Base-by-base conservation (phyloP, 108 stramenopile genomes). In the Chaetoceros muelleri region DNA sequence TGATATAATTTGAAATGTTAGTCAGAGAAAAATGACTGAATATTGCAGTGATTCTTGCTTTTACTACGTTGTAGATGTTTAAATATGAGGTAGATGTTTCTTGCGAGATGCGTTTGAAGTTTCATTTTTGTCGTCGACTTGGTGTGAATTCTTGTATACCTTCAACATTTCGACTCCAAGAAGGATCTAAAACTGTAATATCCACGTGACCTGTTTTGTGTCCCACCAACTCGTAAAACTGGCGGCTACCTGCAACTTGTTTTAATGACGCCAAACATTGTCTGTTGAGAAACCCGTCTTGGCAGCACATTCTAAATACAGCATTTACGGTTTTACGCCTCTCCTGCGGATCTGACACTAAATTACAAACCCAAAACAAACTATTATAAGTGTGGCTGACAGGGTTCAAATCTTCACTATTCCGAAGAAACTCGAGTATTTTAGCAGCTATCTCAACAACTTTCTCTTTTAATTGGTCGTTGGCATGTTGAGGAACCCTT, bases 1-100 rank as follows among this genome's bases (percentile, higher is more conserved):
- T 21, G 57, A 68, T n/a, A 62, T 79, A 60, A 67, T 79, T 25
- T 79, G 58, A 28, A 23, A 25, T 27, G 30, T 40, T 40, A 13
- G 34, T n/a, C n/a, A n/a, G n/a, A n/a, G n/a, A n/a, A n/a, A n/a
- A n/a, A n/a, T n/a, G n/a, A n/a, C n/a, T n/a, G n/a, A n/a, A n/a
- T n/a, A n/a, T n/a, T n/a, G n/a, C n/a, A n/a, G n/a, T n/a, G n/a
- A n/a, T n/a, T n/a, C n/a, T n/a, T n/a, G n/a, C n/a, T n/a, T n/a
- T n/a, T n/a, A n/a, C n/a, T n/a, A n/a, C n/a, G n/a, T n/a, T n/a
- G n/a, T n/a, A n/a, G n/a, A n/a, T n/a, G n/a, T n/a, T n/a, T n/a
- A n/a, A n/a, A n/a, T n/a, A n/a, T n/a, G n/a, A n/a, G n/a, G n/a
- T n/a, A n/a, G n/a, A n/a, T n/a, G n/a, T n/a, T n/a, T n/a, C n/a